Base-by-base conservation (phyloP, 768 basidiomycete species). In the Boletales sp. region DNA sequence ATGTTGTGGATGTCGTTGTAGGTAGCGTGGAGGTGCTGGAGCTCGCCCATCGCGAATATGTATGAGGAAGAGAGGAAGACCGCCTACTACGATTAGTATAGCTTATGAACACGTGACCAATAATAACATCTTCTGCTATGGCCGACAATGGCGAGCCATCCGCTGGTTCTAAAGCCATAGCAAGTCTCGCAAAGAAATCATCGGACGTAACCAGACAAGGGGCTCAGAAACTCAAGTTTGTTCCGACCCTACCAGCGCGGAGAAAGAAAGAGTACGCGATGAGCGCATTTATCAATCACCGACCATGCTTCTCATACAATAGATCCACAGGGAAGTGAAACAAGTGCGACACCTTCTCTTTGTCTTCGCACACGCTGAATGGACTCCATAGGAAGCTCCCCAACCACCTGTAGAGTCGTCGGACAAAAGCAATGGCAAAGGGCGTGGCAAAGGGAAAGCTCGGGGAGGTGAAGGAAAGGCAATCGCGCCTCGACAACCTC, bases 1-100 rank as follows among this genome's bases (percentile, higher is more conserved):
- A 92, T 77, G 57, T 90, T 90, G 76, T 96, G 94, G 48, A 95
- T 84, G 44, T 95, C 87, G 61, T 95, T 94, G 74, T 96, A 96
- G 17, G 91, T 94, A 49, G 85, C 75, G 49, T 74, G 83, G 65
- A 79, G 59, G 63, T 90, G 89, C 60, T 84, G 67, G 36, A 81
- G 74, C 62, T 73, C 72, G 39, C 18, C 52, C 67, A 75, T 71
- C 25, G 54, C 44, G 40, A 53, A 51, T 32, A 14, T 38, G 30
- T 17, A 9, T 8, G n/a, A 12, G n/a, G 19, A 17, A 18, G 39
- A 30, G 31, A 42, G 19, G 35, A 41, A 41, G 34, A 45, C 8
- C 12, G 12, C 5, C 62, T 7, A 28, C 25, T 6, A 6, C 25
- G 25, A 28, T 28, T 6, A 28, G 25, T 28, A 28, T 28, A 7